A percentile compares a stretch with the other conserved stretches of the same genome.
Evolutionary conservation across 2,329 filamentous ascomycete species (phyloP).

Genomic region (Pestalotiopsis sp.): DNA sequence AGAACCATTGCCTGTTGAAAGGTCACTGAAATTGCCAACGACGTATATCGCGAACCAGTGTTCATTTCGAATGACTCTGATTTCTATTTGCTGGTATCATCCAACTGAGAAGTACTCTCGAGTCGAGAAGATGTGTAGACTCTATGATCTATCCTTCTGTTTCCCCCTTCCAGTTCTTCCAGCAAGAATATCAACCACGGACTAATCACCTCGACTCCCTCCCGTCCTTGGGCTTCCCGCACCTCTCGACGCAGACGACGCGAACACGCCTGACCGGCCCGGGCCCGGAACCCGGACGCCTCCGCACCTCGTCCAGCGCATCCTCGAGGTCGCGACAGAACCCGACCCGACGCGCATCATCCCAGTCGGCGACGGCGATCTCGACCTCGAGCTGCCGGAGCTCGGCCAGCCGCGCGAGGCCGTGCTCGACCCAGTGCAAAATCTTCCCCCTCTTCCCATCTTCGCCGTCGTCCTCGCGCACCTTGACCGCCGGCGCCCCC

Average conservation of each 20-base stretch:
- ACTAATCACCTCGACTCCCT: background rate
- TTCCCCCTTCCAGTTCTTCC: background rate
- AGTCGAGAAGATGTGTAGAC: too few relatives aligned
- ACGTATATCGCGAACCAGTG: background rate
- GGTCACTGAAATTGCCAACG: background rate
- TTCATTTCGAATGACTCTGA: too few relatives aligned
- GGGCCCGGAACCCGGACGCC: background rate
- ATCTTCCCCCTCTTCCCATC: background rate
- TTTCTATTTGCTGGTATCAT: too few relatives aligned
- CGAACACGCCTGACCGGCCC: slow-evolving; percentile 13
- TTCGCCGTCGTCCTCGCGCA: slow-evolving; percentile 10
- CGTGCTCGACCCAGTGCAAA: slow-evolving; percentile 31
- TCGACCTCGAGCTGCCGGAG: slow-evolving; percentile 43
- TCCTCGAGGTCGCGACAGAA: slow-evolving; percentile 35
- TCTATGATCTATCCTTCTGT: too few relatives aligned
- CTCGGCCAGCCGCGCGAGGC: slow-evolving; percentile 30
- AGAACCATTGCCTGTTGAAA: background rate
- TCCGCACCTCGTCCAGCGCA: slow-evolving; percentile 23
- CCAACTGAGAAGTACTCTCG: too few relatives aligned
- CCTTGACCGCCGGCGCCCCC: slow-evolving; percentile 16
- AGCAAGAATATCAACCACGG: background rate
- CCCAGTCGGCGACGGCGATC: slow-evolving; percentile 33
- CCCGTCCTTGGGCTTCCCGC: background rate
- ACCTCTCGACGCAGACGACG: slow-evolving; percentile 27
- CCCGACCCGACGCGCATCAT: slow-evolving; percentile 29